phyloP scores from a whole-genome alignment of 805 yeast genomes.

The Teunomyces kruisii region DNA sequence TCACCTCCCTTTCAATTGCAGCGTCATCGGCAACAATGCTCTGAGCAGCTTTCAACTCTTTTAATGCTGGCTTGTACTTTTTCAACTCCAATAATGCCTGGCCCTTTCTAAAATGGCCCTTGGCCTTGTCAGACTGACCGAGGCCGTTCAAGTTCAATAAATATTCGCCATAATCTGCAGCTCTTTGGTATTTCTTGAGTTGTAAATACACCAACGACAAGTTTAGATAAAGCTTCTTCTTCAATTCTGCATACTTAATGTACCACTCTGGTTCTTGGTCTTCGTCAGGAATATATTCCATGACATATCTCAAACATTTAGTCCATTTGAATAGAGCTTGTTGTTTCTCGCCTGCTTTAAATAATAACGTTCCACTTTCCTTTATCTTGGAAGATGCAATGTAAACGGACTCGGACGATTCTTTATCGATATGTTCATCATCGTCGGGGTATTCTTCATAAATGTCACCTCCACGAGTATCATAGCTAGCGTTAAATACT shows the following conservation, averaged over 20 bases:
- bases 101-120: conserved; percentile 60
- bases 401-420: conserved; percentile 53
- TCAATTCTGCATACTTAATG: conserved; percentile 48
- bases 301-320: conserved; percentile 66
- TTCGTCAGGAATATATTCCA: conserved; percentile 69
- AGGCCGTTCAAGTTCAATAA: conserved; percentile 50
- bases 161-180: conserved; percentile 55
- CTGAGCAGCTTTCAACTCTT: conserved; percentile 45
- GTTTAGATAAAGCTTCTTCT: conserved; percentile 57
- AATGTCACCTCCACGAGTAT: conserved; percentile 62
- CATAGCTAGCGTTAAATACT: conserved; percentile 60
- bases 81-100: conserved; percentile 41
- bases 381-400: conserved; percentile 57
- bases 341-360: conserved; percentile 49
- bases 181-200: conserved; percentile 45
- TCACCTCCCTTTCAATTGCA: conserved; percentile 45
- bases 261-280: conserved; percentile 58
- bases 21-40: conserved; percentile 49
- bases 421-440: conserved; percentile 55
- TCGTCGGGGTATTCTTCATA: conserved; percentile 82
- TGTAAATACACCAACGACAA: conserved; percentile 57
- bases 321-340: conserved; percentile 63
- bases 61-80: conserved; percentile 50
- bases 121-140: conserved; percentile 47
- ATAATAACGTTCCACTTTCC: conserved; percentile 62